Conservation (phyloP, 2,329 filamentous ascomycete species). For the Penicillium sclerotiorum region DNA sequence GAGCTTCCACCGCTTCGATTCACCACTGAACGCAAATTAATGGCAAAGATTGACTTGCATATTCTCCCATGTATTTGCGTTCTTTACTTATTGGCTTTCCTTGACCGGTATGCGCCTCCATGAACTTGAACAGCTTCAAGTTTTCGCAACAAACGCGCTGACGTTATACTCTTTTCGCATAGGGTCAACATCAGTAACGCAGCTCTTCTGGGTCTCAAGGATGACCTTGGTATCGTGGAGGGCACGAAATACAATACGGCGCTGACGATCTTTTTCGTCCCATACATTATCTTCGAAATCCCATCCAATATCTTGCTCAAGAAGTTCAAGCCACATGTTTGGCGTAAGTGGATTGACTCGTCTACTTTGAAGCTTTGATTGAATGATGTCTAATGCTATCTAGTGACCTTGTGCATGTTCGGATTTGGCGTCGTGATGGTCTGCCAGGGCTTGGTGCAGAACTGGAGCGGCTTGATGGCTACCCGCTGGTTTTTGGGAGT, state of each 20-base stretch:
- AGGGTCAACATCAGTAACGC: constrained; percentile 82
- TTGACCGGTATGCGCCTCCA: constrained; percentile 51
- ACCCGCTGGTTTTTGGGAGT: constrained; percentile 85
- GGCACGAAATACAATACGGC: constrained; percentile 71
- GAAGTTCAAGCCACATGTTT: constrained; percentile 65
- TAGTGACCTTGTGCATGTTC: constrained; percentile 78
- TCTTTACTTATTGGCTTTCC: constrained; percentile 70
- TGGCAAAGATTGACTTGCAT: constrained; percentile 70
- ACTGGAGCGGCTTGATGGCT: constrained; percentile 73
- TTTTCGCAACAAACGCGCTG: constrained; percentile 1
- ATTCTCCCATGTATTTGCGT: constrained; percentile 74
- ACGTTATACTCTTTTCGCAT: constrained; percentile 5
- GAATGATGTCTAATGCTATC: neutral
- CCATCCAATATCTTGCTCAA: constrained; percentile 75
- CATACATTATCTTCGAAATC: constrained; percentile 68
- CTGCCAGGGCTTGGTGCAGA: constrained; percentile 75
- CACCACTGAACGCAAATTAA: constrained; percentile 62
- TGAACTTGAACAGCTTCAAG: neutral
- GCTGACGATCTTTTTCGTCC: constrained; percentile 79
- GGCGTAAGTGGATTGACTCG: constrained; percentile 51
- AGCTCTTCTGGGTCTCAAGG: constrained; percentile 64
- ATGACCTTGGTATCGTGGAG: constrained; percentile 61
- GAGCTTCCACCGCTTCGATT: constrained; percentile 36
- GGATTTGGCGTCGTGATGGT: constrained; percentile 75
- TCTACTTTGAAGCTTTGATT: neutral